Base-by-base conservation (phyloP, 192 early-diverging fungal species). In the Backusella macrospora region DNA sequence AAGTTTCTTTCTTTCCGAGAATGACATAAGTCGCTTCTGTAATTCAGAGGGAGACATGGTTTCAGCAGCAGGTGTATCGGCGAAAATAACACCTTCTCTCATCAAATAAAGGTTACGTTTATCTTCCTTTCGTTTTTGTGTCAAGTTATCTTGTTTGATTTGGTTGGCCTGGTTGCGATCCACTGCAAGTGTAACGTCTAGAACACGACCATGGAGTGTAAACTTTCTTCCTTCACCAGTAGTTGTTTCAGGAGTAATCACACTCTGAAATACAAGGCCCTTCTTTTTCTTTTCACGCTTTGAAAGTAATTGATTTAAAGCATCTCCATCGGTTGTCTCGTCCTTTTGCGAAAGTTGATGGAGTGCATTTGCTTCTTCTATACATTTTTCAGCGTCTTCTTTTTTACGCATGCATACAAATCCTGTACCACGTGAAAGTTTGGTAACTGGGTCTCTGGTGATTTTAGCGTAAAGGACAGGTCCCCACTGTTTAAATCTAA, bases 81-180 rank as follows among this genome's bases (percentile, higher is more conserved):
- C 91, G 76, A 95, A 96, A 65, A 98, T 86, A 37, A 95, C 89
- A 72, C 95, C 96, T 84, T 99, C 96, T 62, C 92, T 89, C 82
- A 97, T 90, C 76, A 99, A 80, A 75, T 98, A 99, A 39, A 95
- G 64, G 76, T 92, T 92, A 40, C 97, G 93, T 65, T 88, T 87
- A 81, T 99, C 97, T 70, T 91, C 87, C 63, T 88, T 89, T 63
- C 88, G 86, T 68, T 85, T 81, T 62, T 84, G 81, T 13, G 86
- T 85, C 45, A 88, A 71, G 63, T 90, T 85, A 48, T 75, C 83
- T 13, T 87, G 84, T 26, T 88, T 84, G 16, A 98, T 82, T 45
- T 87, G 77, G 14, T 79, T 75, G 6, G 96, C 96, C 16, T 90
- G 84, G 6, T 81, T 81, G 63, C 91, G 87, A 46, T 93, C 88